Evolutionary conservation across 129 eudicot species (phyloP).

Genomic region (Arctium minus): DNA sequence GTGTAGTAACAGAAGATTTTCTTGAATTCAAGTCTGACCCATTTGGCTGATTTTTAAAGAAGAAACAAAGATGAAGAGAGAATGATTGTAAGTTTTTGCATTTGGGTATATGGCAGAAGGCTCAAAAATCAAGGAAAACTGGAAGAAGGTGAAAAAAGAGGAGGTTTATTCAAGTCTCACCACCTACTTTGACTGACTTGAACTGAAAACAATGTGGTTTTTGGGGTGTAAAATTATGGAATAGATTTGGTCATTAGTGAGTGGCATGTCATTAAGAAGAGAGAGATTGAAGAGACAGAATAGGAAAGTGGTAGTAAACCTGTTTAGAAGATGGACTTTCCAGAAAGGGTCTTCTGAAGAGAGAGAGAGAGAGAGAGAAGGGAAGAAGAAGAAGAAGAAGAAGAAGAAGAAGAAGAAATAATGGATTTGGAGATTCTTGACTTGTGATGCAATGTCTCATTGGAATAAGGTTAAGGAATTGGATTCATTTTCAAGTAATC

Average conservation of each 20-base stretch:
- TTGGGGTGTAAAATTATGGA: not conserved
- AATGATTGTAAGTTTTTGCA: constrained; percentile 6
- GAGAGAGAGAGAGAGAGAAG: not conserved
- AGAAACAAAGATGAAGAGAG: not conserved
- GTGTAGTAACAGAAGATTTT: not conserved
- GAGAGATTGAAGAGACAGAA: not conserved
- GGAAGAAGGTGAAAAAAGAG: constrained; percentile 4
- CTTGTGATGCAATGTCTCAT: constrained; percentile 23
- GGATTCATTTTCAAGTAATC: constrained; percentile 25
- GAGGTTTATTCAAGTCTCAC: not conserved
- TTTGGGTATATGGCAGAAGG: constrained; percentile 22
- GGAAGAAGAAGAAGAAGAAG: not conserved
- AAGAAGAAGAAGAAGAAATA: not conserved
- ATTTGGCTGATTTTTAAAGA: constrained; percentile 15
- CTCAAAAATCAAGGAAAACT: constrained; percentile 12
- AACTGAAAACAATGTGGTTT: constrained; percentile 17
- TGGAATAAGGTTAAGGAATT: constrained; percentile 34
- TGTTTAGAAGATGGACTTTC: constrained; percentile 22
- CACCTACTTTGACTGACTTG: constrained; percentile 12
- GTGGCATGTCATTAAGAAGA: not conserved
- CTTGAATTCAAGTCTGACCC: constrained; percentile 4
- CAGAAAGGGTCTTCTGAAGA: constrained; percentile 24
- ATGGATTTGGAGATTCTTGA: constrained; percentile 18
- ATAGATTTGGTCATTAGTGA: not conserved
- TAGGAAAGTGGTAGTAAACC: not conserved